Percentiles rank a stretch among this genome's conserved stretches.
phyloP scores from a whole-genome alignment of 495 filamentous ascomycete genomes.

The Aspergillus homomorphus region DNA sequence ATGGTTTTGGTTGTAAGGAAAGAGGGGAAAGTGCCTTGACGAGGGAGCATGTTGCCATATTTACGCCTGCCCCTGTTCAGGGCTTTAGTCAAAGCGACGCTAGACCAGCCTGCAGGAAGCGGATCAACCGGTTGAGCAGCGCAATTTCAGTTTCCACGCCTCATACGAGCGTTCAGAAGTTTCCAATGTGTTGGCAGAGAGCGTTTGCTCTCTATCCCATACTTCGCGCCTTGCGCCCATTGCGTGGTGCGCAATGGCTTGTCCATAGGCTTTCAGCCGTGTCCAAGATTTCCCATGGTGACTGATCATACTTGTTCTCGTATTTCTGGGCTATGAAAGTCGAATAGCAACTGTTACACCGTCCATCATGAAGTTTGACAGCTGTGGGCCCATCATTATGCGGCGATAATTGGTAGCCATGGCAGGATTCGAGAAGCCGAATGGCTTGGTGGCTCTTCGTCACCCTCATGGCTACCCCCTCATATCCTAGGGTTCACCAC shows the following conservation, averaged over 20 bases:
- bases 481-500: constrained; percentile 13
- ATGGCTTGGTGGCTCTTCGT: neutral
- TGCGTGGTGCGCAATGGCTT: neutral
- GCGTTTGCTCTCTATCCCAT: neutral
- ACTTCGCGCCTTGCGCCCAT: neutral
- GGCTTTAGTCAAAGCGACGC: neutral
- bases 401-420: neutral
- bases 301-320: constrained; percentile 4
- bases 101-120: constrained; percentile 5
- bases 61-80: constrained; percentile 22
- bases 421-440: constrained; percentile 1
- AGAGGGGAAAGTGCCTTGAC: constrained; percentile 11
- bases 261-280: neutral
- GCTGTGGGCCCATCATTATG: neutral
- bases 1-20: constrained; percentile 43
- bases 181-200: neutral
- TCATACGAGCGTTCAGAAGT: neutral
- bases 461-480: constrained; percentile 8
- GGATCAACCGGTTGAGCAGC: constrained; percentile 1
- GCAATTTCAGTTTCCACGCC: neutral
- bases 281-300: neutral
- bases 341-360: constrained; percentile 17
- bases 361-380: constrained; percentile 10
- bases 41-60: constrained; percentile 28
- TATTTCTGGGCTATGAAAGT: constrained; percentile 11